These are phyloP conservation scores for Gleditsia sinensis DNA, from an alignment of 306 rosid genomes.

Conservation along the genomic window DNA sequence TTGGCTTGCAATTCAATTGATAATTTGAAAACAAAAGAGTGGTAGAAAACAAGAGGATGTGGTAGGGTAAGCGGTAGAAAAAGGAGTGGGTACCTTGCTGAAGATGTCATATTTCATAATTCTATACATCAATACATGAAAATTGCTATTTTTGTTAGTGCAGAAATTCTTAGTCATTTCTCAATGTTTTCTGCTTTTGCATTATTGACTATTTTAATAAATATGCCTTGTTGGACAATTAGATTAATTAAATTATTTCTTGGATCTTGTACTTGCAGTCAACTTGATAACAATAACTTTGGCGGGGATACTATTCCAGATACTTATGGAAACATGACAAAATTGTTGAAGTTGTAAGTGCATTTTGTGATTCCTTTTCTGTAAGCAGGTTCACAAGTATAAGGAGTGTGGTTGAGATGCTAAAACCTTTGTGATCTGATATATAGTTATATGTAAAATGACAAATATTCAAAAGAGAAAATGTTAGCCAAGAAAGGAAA, in stretches of 20 bases:
- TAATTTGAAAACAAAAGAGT: conserved; percentile 20
- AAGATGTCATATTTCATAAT: background rate
- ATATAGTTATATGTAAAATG: background rate
- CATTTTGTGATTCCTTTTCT: background rate
- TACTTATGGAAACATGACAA: conserved; percentile 57
- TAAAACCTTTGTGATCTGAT: background rate
- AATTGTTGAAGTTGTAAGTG: conserved; percentile 79
- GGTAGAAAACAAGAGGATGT: background rate
- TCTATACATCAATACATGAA: background rate
- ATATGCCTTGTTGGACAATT: background rate
- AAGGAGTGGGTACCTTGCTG: background rate
- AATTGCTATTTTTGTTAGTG: background rate
- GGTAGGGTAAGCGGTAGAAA: conserved; percentile 1
- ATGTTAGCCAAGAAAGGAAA: background rate
- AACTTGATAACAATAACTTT: conserved; percentile 90
- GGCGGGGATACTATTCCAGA: conserved; percentile 66
- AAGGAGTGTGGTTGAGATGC: conserved; percentile 7
- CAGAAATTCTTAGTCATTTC: background rate
- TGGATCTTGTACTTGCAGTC: conserved; percentile 60
- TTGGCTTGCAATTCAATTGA: conserved; percentile 1
- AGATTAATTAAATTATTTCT: conserved; percentile 19
- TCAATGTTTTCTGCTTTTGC: background rate
- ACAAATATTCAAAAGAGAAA: conserved; percentile 5
- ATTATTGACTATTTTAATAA: conserved; percentile 1
- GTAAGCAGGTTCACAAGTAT: conserved; percentile 23